Conservation (phyloP, 2,329 filamentous ascomycete species). For the Aspergillus bombycis region DNA sequence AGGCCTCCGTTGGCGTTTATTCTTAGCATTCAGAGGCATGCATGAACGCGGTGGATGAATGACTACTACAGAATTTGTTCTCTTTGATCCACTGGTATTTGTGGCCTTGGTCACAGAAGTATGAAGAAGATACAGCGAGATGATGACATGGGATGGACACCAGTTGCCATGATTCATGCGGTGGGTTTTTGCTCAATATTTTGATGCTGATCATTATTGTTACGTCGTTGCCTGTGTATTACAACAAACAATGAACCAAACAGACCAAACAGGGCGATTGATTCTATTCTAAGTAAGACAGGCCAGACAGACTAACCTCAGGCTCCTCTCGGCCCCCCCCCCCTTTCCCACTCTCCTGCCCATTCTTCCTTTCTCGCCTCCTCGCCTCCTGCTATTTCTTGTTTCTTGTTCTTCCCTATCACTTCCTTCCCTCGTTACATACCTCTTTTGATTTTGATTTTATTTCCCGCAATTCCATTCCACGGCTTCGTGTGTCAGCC, state of each 20-base stretch:
- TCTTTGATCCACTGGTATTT: neutral
- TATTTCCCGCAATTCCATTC: constrained; percentile 7
- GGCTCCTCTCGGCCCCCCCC: constrained; percentile 1
- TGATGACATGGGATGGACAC: neutral
- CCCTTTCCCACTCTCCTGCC: constrained; percentile 9
- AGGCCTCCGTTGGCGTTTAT: neutral
- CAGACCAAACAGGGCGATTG: neutral
- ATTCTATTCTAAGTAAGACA: neutral
- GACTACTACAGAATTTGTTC: neutral
- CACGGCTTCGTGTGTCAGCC: constrained; percentile 21
- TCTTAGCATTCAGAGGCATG: neutral
- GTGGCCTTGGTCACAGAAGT: neutral
- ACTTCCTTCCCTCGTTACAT: constrained; percentile 15
- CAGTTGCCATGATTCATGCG: neutral
- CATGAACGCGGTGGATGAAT: neutral
- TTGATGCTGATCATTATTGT: neutral
- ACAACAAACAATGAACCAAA: neutral
- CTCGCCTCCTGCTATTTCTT: constrained; percentile 14
- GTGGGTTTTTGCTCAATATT: neutral
- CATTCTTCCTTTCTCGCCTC: constrained; percentile 18
- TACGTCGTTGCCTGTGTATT: neutral
- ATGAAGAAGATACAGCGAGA: neutral
- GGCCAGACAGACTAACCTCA: neutral
- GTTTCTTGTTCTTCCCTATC: constrained; percentile 7
- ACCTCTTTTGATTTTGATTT: constrained; percentile 15